Conservation (phyloP, 1,139 yeast genomes). For the Yamadazyma aaseri region DNA sequence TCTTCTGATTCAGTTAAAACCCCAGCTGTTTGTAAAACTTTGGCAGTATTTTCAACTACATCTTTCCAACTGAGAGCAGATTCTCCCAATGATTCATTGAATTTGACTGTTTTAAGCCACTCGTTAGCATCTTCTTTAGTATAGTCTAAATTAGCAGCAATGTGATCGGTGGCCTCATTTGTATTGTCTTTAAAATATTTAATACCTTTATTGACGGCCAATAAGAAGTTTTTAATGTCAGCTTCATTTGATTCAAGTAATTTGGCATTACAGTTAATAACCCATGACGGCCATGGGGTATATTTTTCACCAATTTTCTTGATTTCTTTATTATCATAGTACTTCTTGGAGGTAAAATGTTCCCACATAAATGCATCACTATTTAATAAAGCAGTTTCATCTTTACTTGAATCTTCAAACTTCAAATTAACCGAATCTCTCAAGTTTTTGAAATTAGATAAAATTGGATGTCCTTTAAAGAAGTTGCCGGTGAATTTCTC, state of each 20-base stretch:
- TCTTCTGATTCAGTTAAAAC: conserved; percentile 45
- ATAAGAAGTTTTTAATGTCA: conserved; percentile 36
- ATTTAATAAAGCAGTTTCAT: conserved; percentile 26
- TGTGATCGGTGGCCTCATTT: conserved; percentile 67
- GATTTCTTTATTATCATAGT: conserved; percentile 77
- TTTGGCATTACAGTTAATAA: conserved; percentile 52
- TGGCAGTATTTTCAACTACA: conserved; percentile 46
- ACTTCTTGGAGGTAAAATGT: conserved; percentile 81
- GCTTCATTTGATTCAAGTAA: conserved; percentile 23
- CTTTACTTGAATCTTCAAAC: conserved; percentile 18
- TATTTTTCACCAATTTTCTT: conserved; percentile 82
- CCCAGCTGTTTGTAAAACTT: conserved; percentile 60
- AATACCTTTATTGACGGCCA: conserved; percentile 66
- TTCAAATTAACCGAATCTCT: conserved; percentile 73
- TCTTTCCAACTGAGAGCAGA: conserved; percentile 46
- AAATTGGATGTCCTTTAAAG: conserved; percentile 50
- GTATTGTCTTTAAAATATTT: conserved; percentile 56
- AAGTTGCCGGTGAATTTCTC: conserved; percentile 49
- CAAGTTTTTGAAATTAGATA: conserved; percentile 69
- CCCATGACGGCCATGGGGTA: conserved; percentile 98
- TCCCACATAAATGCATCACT: conserved; percentile 97
- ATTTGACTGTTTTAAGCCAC: conserved; percentile 78
- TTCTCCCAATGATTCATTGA: conserved; percentile 47
- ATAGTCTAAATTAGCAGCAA: conserved; percentile 70
- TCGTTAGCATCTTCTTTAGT: conserved; percentile 70